Percentiles rank a stretch among this genome's conserved stretches.
phyloP scores from a whole-genome alignment of 2,329 filamentous ascomycete species.

The Endocalyx cinctus region DNA sequence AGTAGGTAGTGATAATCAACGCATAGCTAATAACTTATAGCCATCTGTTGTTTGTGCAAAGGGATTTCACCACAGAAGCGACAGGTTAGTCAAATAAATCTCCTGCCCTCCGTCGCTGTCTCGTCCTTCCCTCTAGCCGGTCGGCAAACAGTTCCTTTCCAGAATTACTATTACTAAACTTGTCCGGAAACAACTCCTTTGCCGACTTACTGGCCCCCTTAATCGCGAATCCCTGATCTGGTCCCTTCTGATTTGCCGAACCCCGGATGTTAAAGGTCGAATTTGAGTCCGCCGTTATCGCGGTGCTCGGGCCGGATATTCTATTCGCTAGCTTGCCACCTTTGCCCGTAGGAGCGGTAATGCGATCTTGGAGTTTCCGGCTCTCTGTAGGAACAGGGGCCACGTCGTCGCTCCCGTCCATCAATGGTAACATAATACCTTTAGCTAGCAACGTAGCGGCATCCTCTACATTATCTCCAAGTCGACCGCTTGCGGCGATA shows the following conservation, averaged over 20 bases:
- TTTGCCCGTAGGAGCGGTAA: constrained; percentile 19
- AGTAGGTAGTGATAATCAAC: no score
- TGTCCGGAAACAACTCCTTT: constrained; percentile 67
- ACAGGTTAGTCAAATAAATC: constrained; percentile 68
- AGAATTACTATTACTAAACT: constrained; percentile 53
- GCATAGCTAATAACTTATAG: no score
- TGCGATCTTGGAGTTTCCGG: constrained; percentile 24
- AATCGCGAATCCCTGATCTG: constrained; percentile 55
- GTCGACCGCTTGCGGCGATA: constrained; percentile 42
- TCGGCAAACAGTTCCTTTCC: constrained; percentile 68
- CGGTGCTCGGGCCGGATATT: constrained; percentile 25
- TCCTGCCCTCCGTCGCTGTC: constrained; percentile 62
- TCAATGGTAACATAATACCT: constrained; percentile 44
- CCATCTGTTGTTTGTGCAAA: no score
- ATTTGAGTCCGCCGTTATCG: no score
- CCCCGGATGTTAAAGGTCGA: constrained; percentile 57
- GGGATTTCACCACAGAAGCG: no score
- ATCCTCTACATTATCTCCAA: constrained; percentile 49
- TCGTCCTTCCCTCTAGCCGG: constrained; percentile 52
- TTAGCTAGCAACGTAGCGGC: constrained; percentile 46
- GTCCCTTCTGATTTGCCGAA: constrained; percentile 41
- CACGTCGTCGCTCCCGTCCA: constrained; percentile 36
- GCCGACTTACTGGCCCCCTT: constrained; percentile 56
- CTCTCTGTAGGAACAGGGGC: constrained; percentile 10
- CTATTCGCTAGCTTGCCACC: constrained; percentile 30